Conservation (phyloP, 73 alveolate genomes). For the Paramecium bursaria region DNA sequence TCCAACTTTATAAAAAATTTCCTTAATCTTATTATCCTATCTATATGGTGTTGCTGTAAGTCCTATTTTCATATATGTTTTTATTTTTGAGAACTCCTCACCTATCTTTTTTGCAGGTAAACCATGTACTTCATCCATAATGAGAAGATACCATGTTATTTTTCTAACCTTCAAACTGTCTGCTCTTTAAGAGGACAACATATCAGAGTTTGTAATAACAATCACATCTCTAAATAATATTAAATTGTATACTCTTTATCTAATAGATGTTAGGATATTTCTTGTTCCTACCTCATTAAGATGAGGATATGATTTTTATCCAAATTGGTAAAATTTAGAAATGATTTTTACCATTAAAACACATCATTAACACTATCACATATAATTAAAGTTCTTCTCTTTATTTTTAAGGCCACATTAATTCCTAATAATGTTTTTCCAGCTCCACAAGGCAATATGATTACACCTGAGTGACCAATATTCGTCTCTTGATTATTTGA, state of each 20-base stretch:
- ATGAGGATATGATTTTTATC: conserved; percentile 67
- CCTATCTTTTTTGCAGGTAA: conserved; percentile 77
- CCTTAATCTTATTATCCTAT: conserved; percentile 68
- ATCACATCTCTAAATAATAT: not conserved
- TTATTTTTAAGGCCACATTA: conserved; percentile 59
- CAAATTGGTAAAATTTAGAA: conserved; percentile 45
- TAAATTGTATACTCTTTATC: not conserved
- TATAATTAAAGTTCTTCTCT: conserved; percentile 57
- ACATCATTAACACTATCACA: conserved; percentile 66
- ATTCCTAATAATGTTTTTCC: conserved; percentile 67
- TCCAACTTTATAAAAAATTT: conserved; percentile 63
- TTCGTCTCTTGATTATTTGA: too few relatives aligned
- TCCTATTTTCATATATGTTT: conserved; percentile 59
- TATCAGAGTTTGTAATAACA: conserved; percentile 31
- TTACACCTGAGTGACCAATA: conserved; percentile 81
- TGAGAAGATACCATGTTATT: conserved; percentile 77
- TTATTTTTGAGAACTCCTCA: conserved; percentile 34
- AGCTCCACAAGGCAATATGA: conserved; percentile 83
- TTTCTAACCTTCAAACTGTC: conserved; percentile 62
- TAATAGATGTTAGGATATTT: not conserved
- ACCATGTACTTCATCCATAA: conserved; percentile 87
- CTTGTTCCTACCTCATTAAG: conserved; percentile 65
- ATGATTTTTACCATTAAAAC: conserved; percentile 63
- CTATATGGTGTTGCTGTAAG: conserved; percentile 70
- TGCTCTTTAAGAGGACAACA: conserved; percentile 27